Evolutionary conservation across 169 alveolate species (phyloP), one percentile per base, ranked within the genome.

Genomic region (Plasmodium reichenowi): DNA sequence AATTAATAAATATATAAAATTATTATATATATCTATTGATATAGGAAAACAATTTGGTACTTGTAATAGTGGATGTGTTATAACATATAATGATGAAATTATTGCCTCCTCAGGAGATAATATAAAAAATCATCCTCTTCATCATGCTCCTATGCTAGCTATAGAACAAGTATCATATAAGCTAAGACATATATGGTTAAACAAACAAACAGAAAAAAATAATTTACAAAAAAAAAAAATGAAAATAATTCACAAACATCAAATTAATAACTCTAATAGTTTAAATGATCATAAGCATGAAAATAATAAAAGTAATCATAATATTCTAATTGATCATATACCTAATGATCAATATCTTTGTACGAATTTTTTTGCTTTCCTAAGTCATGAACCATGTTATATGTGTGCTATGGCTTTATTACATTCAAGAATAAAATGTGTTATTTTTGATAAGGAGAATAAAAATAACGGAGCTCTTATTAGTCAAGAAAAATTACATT

Each of bases 331-430:
- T 17, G 47, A 62, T 62, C 15, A 62, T 62, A 17, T 17, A 17
- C 2, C 20, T 17, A 20, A 17, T 74, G 87, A 74, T 45, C 95
- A 96, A 59, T 96, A 96, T 74, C 76, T 95, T 8, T 96, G 98
- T 85, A 93, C 96, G 2, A 95, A 94, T 20, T 93, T 96, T 70
- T 95, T 71, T 32, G 98, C 94, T 47, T 96, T 72, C 68, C 59
- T 95, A 72, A 92, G 96, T 48, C 96, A 94, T 60, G 99, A 97
- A 89, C 99, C 99, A 50, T 97, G 99, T 88, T 94, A 97, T 72
- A 97, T 98, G 98, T 98, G 99, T 88, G 96, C 98, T n/a, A 98
- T 98, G 99, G 99, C 99, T 17, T 93, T 97, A 78, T 88, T 98
- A 6, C 99, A 98, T 89, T 96, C 99, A 12, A 91, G 99, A 59